Base-by-base conservation (phyloP, 1,284 basidiomycete species). In the Cryptococcus sp. region DNA sequence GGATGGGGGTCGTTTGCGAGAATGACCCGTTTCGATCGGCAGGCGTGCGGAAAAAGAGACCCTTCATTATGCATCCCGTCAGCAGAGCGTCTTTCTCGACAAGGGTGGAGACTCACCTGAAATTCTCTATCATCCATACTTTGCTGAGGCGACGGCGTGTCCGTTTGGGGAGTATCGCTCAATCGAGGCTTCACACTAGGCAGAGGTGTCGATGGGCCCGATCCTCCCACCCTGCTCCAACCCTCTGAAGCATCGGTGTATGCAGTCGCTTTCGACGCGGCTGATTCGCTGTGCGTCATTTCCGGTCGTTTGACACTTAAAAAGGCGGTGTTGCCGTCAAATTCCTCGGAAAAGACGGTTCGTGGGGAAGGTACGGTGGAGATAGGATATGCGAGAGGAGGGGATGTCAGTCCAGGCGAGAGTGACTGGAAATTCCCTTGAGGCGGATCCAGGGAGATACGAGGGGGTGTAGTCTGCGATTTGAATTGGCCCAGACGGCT, bases 41-140 rank as follows among this genome's bases (percentile, higher is more conserved):
- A 2, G 75, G 75, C 3, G 75, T 72, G 11, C 72, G 69, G 63
- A 73, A 77, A 67, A 77, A 77, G 15, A 77, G 58, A 8, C 70
- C 72, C 61, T 72, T 57, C 23, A 57, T 8, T 22, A 58, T 41
- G 41, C 17, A 25, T 52, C 42, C 38, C 3, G 35, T 20, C 20
- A 42, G 2, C n/a, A 30, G 27, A 27, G 23, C 40, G 19, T 38
- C 17, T 5, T 35, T 17, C 25, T 7, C 17, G 57, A 35, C 8
- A 30, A 40, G 13, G 5, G 5, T 30, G 19, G 22, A 8, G 17
- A 54, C 62, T 58, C 50, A 67, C 65, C 30, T 65, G 58, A 52
- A 71, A 71, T 49, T 68, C 68, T 25, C 51, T 48, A 17, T 66
- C 63, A 22, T 68, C 60, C 47, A 61, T 19, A 15, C 47, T 58